Percentiles rank a stretch among this genome's conserved stretches.
phyloP scores from a whole-genome alignment of 2,329 filamentous ascomycete genomes.

The Paecilomyces sp. region DNA sequence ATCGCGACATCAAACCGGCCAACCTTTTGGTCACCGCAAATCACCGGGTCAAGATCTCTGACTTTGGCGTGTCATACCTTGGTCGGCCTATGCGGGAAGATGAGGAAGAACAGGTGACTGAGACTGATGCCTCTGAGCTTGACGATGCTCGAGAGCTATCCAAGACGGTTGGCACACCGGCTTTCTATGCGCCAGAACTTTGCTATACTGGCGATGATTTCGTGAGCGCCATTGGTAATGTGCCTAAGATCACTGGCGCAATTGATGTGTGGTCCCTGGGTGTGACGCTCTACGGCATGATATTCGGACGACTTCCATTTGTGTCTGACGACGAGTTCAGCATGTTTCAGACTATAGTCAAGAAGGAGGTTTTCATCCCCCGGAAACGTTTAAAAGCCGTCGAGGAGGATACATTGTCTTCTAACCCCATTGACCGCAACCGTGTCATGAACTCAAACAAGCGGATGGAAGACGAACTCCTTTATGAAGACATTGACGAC shows the following conservation, averaged over 20 bases:
- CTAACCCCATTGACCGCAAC: conserved; percentile 38
- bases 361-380: conserved; percentile 86
- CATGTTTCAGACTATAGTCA: conserved; percentile 86
- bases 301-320: conserved; percentile 91
- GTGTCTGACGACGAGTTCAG: conserved; percentile 85
- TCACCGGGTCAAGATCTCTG: conserved; percentile 90
- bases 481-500: conserved; percentile 80
- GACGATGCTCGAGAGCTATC: conserved; percentile 94
- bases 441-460: conserved; percentile 57
- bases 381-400: conserved; percentile 71
- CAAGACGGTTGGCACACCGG: conserved; percentile 94
- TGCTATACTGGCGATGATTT: conserved; percentile 76
- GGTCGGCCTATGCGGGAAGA: conserved; percentile 79
- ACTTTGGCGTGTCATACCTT: conserved; percentile 97
- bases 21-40: conserved; percentile 84
- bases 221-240: conserved; percentile 44
- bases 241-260: conserved; percentile 75
- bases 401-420: conserved; percentile 39
- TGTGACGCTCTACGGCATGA: conserved; percentile 90
- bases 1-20: conserved; percentile 79
- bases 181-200: conserved; percentile 93
- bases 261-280: conserved; percentile 98
- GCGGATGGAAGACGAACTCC: conserved; percentile 68
- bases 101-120: conserved; percentile 68
- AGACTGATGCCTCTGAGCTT: conserved; percentile 77